phyloP scores from a whole-genome alignment of 2,329 filamentous ascomycete species.

The Aspergillus viridinutans region DNA sequence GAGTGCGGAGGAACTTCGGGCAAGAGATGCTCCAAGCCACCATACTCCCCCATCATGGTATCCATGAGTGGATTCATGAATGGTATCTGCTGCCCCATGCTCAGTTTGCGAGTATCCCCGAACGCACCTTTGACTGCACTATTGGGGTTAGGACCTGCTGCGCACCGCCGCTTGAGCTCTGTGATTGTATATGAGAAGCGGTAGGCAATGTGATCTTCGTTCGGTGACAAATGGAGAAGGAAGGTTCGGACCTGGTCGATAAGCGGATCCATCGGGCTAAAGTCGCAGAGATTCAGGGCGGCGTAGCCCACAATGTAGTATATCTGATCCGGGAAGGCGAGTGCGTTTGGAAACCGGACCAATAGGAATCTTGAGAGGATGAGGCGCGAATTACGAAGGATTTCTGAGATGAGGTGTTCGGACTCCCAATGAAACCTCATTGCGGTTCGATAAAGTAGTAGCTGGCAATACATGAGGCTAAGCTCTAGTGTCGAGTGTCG shows the following conservation, averaged over 20 bases:
- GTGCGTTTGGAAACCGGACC: conserved; percentile 23
- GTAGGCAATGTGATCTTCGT: conserved; percentile 31
- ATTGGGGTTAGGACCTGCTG: conserved; percentile 17
- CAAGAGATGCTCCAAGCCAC: conserved; percentile 23
- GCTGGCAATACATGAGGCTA: conserved; percentile 33
- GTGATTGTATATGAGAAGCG: conserved; percentile 29
- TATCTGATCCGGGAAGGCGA: conserved; percentile 27
- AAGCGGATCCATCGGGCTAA: conserved; percentile 27
- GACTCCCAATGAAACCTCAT: conserved; percentile 22
- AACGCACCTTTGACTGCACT: conserved; percentile 7
- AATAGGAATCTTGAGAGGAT: conserved; percentile 29
- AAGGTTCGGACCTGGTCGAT: conserved; percentile 32
- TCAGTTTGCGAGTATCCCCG: conserved; percentile 16
- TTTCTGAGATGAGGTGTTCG: conserved; percentile 24
- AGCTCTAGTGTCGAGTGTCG: conserved; percentile 29
- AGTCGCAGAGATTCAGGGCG: conserved; percentile 33
- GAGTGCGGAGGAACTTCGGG: conserved; percentile 13
- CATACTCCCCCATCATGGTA: conserved; percentile 21
- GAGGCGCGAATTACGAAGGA: conserved; percentile 27
- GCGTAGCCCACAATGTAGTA: conserved; percentile 34
- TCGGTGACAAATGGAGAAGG: conserved; percentile 29
- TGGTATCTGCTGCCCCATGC: conserved; percentile 20
- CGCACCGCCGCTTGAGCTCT: conserved; percentile 28
- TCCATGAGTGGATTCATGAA: conserved; percentile 22
- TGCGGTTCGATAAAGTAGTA: conserved; percentile 31